phyloP scores from a whole-genome alignment of 768 basidiomycete genomes.

The Leucosporidium creatinivorum region DNA sequence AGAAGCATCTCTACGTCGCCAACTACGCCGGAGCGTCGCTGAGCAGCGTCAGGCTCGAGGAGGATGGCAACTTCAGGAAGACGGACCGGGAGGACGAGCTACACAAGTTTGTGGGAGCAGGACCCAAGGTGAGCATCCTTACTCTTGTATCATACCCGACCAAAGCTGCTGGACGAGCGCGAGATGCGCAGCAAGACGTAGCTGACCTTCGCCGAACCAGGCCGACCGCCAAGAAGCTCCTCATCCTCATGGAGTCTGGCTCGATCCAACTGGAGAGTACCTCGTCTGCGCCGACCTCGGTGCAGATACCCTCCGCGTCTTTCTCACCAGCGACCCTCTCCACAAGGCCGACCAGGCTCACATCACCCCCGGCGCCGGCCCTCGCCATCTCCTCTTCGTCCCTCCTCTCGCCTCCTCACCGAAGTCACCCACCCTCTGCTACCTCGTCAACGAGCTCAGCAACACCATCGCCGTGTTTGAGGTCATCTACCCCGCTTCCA shows the following conservation, averaged over 20 bases:
- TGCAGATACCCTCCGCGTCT: constrained; percentile 16
- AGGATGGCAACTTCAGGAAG: constrained; percentile 9
- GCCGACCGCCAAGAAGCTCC: constrained; percentile 19
- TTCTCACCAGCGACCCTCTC: neutral
- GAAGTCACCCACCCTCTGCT: constrained; percentile 12
- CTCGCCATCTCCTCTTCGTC: constrained; percentile 23
- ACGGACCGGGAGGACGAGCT: neutral
- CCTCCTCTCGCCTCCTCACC: neutral
- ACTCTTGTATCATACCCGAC: neutral
- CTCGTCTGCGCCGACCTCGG: constrained; percentile 27
- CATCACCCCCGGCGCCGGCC: constrained; percentile 16
- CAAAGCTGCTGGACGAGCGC: neutral
- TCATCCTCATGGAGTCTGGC: constrained; percentile 24
- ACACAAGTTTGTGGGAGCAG: constrained; percentile 10
- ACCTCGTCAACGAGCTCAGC: constrained; percentile 25
- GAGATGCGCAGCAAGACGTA: neutral
- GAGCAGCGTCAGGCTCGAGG: neutral
- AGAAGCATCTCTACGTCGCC: constrained; percentile 8
- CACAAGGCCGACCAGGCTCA: neutral
- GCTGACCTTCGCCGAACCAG: no score
- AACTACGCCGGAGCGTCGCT: constrained; percentile 19
- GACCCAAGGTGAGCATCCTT: constrained; percentile 6
- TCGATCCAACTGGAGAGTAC: constrained; percentile 24
- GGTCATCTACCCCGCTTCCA: constrained; percentile 12
- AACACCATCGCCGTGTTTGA: constrained; percentile 18